Conservation (phyloP, 2,329 filamentous ascomycete species). For the Stemphylium lycopersici region DNA sequence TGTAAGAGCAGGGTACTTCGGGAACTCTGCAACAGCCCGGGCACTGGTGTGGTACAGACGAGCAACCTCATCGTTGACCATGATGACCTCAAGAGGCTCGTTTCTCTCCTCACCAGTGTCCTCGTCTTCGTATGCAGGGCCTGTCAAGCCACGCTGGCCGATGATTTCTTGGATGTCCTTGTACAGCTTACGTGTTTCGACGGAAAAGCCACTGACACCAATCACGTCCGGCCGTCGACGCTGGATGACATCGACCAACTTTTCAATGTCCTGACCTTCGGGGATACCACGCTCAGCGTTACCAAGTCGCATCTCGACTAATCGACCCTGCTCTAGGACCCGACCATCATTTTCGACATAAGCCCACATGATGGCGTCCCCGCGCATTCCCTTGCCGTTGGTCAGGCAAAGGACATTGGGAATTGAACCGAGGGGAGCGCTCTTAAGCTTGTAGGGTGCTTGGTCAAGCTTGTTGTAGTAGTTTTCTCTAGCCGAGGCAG, state of each 20-base stretch:
- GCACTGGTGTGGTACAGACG: constrained; percentile 91
- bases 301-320: constrained; percentile 73
- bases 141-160: constrained; percentile 75
- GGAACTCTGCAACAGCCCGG: constrained; percentile 79
- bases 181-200: constrained; percentile 83
- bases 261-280: constrained; percentile 68
- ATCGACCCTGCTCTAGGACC: constrained; percentile 86
- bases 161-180: constrained; percentile 82
- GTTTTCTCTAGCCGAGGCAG: constrained; percentile 85
- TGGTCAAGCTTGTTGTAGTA: constrained; percentile 92
- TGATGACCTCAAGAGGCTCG: constrained; percentile 83
- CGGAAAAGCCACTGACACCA: constrained; percentile 84
- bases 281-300: constrained; percentile 70
- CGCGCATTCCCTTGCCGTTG: constrained; percentile 79
- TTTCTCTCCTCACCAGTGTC: constrained; percentile 73
- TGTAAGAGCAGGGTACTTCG: constrained; percentile 76
- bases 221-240: constrained; percentile 87
- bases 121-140: constrained; percentile 79
- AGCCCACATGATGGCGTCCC: constrained; percentile 85
- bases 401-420: constrained; percentile 87
- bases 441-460: constrained; percentile 93
- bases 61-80: constrained; percentile 97
- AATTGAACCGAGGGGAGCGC: constrained; percentile 84
- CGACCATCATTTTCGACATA: constrained; percentile 93
- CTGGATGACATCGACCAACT: constrained; percentile 79